A percentile compares a stretch with the other conserved stretches of the same genome.
These are phyloP conservation scores for Talaromyces nanjingensis DNA, from an alignment of 495 filamentous ascomycete species.

Conservation along the genomic window DNA sequence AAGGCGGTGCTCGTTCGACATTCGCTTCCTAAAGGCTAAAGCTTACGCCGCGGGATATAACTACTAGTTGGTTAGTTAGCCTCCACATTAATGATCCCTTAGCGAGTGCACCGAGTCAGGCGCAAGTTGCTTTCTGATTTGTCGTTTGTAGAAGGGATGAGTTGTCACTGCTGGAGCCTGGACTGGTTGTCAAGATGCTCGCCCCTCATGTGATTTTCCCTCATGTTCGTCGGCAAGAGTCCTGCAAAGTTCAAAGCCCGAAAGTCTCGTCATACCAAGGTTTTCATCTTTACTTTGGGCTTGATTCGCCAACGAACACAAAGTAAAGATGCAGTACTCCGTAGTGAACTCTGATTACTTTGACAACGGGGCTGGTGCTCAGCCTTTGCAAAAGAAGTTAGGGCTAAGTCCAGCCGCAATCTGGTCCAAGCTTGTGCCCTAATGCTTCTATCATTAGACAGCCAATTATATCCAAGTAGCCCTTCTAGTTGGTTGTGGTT, in stretches of 20 bases:
- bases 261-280: neutral
- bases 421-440: neutral
- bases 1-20: neutral
- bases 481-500: neutral
- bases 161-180: neutral
- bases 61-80: neutral
- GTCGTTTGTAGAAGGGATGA: neutral
- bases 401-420: neutral
- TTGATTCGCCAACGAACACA: neutral
- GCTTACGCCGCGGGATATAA: neutral
- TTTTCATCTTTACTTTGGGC: neutral
- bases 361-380: neutral
- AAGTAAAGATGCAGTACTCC: neutral
- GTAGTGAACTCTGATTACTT: neutral
- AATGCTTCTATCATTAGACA: constrained; percentile 1
- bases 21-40: neutral
- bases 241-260: neutral
- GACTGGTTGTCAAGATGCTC: neutral
- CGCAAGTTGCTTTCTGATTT: neutral
- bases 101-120: neutral
- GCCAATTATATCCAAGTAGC: neutral
- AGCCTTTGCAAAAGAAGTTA: neutral
- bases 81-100: neutral
- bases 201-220: neutral
- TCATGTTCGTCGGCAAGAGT: neutral